Conservation (phyloP, 495 filamentous ascomycete genomes). For the Penicillium ochrochloron region DNA sequence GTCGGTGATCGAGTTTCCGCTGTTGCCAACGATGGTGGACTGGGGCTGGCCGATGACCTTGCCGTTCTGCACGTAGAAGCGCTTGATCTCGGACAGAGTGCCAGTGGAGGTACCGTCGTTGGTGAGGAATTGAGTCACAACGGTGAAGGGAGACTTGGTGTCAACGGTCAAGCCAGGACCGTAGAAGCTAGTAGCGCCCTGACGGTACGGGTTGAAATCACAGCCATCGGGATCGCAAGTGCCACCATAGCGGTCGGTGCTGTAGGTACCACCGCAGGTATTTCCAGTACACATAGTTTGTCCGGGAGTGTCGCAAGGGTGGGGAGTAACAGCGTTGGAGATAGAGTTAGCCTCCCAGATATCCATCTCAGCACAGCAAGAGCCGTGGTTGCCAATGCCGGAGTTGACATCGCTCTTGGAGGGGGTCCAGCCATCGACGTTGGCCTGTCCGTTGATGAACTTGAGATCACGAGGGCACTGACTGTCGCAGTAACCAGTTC, state of each 20-base stretch:
- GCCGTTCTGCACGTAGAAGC: conserved; percentile 74
- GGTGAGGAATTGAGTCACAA: conserved; percentile 74
- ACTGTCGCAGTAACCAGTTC: conserved; percentile 79
- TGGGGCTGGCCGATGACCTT: conserved; percentile 62
- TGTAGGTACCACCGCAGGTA: conserved; percentile 58
- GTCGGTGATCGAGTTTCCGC: conserved; percentile 61
- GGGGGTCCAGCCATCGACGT: conserved; percentile 62
- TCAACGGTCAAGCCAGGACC: conserved; percentile 64
- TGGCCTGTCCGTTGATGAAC: conserved; percentile 70
- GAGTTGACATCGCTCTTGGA: conserved; percentile 64
- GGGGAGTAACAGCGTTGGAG: conserved; percentile 62
- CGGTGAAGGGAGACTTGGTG: conserved; percentile 65
- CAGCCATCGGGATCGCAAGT: conserved; percentile 79
- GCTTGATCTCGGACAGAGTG: conserved; percentile 64
- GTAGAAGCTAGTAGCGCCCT: conserved; percentile 67
- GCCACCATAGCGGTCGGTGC: conserved; percentile 48
- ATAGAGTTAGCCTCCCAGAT: conserved; percentile 73
- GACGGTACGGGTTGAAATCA: conserved; percentile 77
- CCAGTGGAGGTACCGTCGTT: conserved; percentile 57
- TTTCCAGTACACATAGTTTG: conserved; percentile 62
- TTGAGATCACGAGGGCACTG: conserved; percentile 69
- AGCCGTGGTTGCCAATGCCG: conserved; percentile 61
- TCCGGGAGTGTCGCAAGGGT: conserved; percentile 61
- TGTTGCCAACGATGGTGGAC: conserved; percentile 56
- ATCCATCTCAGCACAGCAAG: conserved; percentile 77